Conservation (phyloP, 257 asterid species). For the Salvia splendens region DNA sequence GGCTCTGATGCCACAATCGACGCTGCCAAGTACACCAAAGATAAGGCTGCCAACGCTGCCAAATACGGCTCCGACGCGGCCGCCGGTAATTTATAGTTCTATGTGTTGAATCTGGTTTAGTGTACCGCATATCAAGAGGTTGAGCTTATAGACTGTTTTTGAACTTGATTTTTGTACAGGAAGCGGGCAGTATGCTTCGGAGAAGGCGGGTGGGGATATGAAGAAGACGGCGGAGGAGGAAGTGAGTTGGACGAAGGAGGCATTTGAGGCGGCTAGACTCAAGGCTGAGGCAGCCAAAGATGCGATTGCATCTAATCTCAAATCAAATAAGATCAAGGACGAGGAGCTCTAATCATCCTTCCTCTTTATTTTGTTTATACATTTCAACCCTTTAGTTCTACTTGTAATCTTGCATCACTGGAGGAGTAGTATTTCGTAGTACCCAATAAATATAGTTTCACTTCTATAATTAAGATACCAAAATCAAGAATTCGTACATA, state of each 20-base stretch:
- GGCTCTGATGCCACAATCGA: neutral
- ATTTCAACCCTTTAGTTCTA: too few relatives aligned
- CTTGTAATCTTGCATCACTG: too few relatives aligned
- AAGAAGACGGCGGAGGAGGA: conserved; percentile 22
- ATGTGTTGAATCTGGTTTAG: too few relatives aligned
- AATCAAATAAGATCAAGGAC: conserved; percentile 29
- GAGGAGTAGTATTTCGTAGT: too few relatives aligned
- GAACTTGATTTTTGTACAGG: conserved; percentile 3
- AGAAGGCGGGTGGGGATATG: neutral
- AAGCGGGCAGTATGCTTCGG: conserved; percentile 23
- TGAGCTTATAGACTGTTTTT: too few relatives aligned
- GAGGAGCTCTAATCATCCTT: conserved; percentile 24
- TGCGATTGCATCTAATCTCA: conserved; percentile 30
- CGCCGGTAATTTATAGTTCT: too few relatives aligned
- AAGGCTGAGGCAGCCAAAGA: conserved; percentile 44
- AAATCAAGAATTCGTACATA: too few relatives aligned
- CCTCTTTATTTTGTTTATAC: too few relatives aligned
- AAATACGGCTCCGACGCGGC: too few relatives aligned
- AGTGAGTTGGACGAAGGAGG: conserved; percentile 31
- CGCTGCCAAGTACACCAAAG: conserved; percentile 2
- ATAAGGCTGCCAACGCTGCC: conserved; percentile 18
- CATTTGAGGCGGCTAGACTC: conserved; percentile 36
- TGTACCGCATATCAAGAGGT: too few relatives aligned
- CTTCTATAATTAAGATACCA: too few relatives aligned
- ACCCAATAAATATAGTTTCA: too few relatives aligned